These are phyloP conservation scores for Trichaptum fuscoviolaceum DNA, from an alignment of 768 basidiomycete genomes.

Conservation along the genomic window DNA sequence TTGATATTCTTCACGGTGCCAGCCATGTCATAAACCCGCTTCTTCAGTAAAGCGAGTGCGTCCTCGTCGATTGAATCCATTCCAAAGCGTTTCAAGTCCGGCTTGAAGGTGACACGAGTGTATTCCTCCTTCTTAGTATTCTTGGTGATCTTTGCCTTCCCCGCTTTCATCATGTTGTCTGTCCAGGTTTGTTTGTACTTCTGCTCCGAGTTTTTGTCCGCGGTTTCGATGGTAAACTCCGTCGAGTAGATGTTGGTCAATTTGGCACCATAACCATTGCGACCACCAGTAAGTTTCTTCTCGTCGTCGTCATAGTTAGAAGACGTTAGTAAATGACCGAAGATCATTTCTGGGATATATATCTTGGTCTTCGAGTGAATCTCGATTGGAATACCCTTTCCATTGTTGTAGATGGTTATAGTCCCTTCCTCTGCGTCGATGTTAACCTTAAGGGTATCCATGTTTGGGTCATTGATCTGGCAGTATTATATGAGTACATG, in stretches of 20 bases:
- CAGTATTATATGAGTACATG: neutral
- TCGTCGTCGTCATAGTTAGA: slow-evolving; percentile 99
- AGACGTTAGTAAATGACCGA: slow-evolving; percentile 89
- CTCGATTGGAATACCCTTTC: slow-evolving; percentile 94
- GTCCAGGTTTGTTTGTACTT: slow-evolving; percentile 97
- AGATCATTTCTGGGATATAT: slow-evolving; percentile 96
- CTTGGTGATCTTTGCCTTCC: slow-evolving; percentile 89
- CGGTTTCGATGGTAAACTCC: slow-evolving; percentile 95
- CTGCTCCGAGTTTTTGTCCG: slow-evolving; percentile 76
- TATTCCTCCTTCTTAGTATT: slow-evolving; percentile 84
- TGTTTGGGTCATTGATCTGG: slow-evolving; percentile 86
- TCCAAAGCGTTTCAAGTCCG: slow-evolving; percentile 87
- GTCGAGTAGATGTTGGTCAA: slow-evolving; percentile 97
- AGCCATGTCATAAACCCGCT: slow-evolving; percentile 95
- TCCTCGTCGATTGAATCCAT: slow-evolving; percentile 91
- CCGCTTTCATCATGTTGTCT: slow-evolving; percentile 87
- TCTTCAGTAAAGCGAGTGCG: slow-evolving; percentile 79
- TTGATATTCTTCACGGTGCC: slow-evolving; percentile 93
- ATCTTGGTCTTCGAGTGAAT: slow-evolving; percentile 90
- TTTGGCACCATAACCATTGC: slow-evolving; percentile 98
- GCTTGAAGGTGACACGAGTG: slow-evolving; percentile 89
- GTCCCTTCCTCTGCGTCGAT: slow-evolving; percentile 79
- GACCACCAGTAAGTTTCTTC: slow-evolving; percentile 96
- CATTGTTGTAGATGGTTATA: slow-evolving; percentile 95
- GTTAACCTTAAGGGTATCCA: slow-evolving; percentile 88